These are phyloP conservation scores for Kazachstania kunashirensis DNA, from an alignment of 805 yeast species.

Conservation along the genomic window DNA sequence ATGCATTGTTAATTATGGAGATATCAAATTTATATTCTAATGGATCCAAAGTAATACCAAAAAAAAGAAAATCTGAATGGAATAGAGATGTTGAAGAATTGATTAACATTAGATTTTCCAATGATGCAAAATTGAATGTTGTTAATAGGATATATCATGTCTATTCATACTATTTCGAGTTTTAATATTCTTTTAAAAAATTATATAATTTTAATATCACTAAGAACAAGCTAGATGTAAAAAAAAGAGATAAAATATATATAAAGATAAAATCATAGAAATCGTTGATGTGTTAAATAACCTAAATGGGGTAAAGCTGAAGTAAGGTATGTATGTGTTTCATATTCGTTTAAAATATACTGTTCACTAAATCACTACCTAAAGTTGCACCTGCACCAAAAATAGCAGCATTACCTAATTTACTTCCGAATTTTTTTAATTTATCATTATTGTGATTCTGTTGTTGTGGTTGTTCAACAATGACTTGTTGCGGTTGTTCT, in stretches of 20 bases:
- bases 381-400: conserved; percentile 96
- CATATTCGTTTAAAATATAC: conserved; percentile 4
- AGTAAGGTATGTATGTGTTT: no score
- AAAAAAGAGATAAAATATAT: conserved; percentile 2
- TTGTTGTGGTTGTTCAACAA: conserved; percentile 19
- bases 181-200: no score
- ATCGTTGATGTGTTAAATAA: no score
- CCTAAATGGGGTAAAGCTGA: no score
- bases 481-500: conserved; percentile 25
- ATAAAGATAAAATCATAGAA: no score
- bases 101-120: conserved; percentile 32
- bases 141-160: conserved; percentile 53
- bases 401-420: conserved; percentile 84
- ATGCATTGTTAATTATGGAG: conserved; percentile 62
- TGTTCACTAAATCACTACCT: conserved; percentile 63
- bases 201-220: no score
- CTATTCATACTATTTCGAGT: conserved; percentile 33
- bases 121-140: conserved; percentile 36
- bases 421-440: conserved; percentile 60
- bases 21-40: conserved; percentile 44
- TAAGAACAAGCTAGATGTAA: conserved; percentile 1
- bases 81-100: conserved; percentile 53
- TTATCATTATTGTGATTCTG: conserved; percentile 25
- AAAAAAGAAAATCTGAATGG: conserved; percentile 44
- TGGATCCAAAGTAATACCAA: conserved; percentile 44